Base-by-base conservation (phyloP, 768 basidiomycete species). In the Suillus tomentosus region DNA sequence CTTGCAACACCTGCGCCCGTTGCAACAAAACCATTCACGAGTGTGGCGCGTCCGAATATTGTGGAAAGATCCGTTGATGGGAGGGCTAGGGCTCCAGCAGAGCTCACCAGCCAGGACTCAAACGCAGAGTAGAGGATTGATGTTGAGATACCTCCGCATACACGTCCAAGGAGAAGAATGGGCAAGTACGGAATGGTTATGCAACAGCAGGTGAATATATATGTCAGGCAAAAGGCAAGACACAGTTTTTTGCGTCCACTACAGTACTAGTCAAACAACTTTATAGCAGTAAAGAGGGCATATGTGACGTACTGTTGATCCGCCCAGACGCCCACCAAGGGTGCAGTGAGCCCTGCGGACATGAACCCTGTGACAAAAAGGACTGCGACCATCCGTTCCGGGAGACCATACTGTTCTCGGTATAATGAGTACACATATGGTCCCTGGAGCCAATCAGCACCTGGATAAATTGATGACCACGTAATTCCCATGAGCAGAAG, bases 341-440 rank as follows among this genome's bases (percentile, higher is more conserved):
- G 91, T 2, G 89, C 89, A 4, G 85, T 80, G 5, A 91, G 58
- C 3, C 87, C 91, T 3, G 88, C 91, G 15, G 88, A 86, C 48
- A 88, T 68, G 72, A 91, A 92, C 2, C 91, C 91, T 0, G 87
- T 88, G n/a, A 92, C 88, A 69, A 92, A 92, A 58, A 92, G 79
- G 40, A 88, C 69, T 2, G 90, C 89, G 6, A 92, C 88, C 27
- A 84, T 72, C 40, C 86, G 76, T 71, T 90, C 89, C 0, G 87
- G 77, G 70, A 87, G 85, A 11, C 70, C 74, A 65, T 90, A 89
- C 69, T 91, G 87, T 50, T 90, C 88, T 54, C 80, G 79, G 72
- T 91, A 92, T 0, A 92, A 76, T 17, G 89, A 89, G 68, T 91
- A 92, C 0, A 92, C 80, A 69, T 92, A 92, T 17, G 91, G 91